Evolutionary conservation across 1,284 basidiomycete species (phyloP).

Genomic region (Boletus smithii): DNA sequence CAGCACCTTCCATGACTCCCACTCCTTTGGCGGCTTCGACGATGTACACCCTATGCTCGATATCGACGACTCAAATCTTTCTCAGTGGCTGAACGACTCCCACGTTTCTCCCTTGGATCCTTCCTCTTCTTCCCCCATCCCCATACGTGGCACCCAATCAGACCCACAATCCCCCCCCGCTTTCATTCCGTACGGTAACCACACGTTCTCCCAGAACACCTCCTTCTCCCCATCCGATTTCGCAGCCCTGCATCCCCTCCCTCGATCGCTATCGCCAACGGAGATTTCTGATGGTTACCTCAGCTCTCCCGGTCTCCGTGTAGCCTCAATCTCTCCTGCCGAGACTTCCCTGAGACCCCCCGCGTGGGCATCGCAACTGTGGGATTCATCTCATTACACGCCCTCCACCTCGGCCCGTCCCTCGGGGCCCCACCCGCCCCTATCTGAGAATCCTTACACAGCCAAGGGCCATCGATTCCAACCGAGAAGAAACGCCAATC

Average conservation of each 20-base stretch:
- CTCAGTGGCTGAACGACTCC: slow-evolving; percentile 59
- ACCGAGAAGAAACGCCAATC: slow-evolving; percentile 39
- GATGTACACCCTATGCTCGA: slow-evolving; percentile 33
- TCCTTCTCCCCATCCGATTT: slow-evolving; percentile 58
- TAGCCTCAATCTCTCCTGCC: slow-evolving; percentile 55
- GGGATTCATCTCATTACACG: slow-evolving; percentile 41
- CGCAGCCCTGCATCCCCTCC: slow-evolving; percentile 57
- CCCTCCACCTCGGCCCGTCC: slow-evolving; percentile 36
- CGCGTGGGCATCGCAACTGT: slow-evolving; percentile 61
- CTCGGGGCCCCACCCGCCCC: slow-evolving; percentile 42
- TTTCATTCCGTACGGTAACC: slow-evolving; percentile 42
- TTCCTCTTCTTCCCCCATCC: slow-evolving; percentile 58
- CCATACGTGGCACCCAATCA: slow-evolving; percentile 49
- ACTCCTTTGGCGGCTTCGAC: slow-evolving; percentile 29
- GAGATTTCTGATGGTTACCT: slow-evolving; percentile 45
- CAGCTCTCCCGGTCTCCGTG: slow-evolving; percentile 36
- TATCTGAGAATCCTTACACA: slow-evolving; percentile 39
- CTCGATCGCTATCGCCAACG: slow-evolving; percentile 53
- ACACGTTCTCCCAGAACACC: slow-evolving; percentile 45
- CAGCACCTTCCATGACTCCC: slow-evolving; percentile 32
- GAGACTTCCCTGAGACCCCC: slow-evolving; percentile 54
- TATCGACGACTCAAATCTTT: slow-evolving; percentile 45
- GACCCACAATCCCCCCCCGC: slow-evolving; percentile 40
- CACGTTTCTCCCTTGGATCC: slow-evolving; percentile 40
- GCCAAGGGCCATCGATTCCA: slow-evolving; percentile 35